phyloP scores from a whole-genome alignment of 2,329 filamentous ascomycete genomes.

The Cladosporium oxysporum region DNA sequence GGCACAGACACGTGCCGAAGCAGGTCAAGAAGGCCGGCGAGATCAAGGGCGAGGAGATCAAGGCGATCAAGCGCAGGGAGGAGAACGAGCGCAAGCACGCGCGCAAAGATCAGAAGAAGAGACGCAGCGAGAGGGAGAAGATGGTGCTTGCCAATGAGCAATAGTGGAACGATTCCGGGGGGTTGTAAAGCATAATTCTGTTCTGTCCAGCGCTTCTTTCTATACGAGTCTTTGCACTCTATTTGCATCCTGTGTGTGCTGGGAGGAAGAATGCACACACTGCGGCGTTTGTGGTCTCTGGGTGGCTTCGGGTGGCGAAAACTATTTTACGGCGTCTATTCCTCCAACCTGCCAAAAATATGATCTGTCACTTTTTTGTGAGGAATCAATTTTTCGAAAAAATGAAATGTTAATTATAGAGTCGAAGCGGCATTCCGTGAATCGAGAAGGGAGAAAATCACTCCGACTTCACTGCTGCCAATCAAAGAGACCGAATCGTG shows the following conservation, averaged over 20 bases:
- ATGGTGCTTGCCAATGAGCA: constrained; percentile 74
- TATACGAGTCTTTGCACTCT: constrained; percentile 1
- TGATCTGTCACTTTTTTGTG: not conserved
- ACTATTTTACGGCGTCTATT: not conserved
- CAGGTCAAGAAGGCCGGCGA: constrained; percentile 93
- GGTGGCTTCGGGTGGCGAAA: not conserved
- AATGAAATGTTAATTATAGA: not conserved
- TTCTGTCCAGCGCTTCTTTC: not conserved
- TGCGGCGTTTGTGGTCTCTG: constrained; percentile 12
- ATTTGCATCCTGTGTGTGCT: constrained; percentile 1
- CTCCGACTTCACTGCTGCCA: not conserved
- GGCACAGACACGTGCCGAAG: constrained; percentile 89
- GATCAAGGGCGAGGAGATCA: constrained; percentile 89
- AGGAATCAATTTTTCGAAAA: not conserved
- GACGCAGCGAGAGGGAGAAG: constrained; percentile 85
- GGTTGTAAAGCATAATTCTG: not conserved
- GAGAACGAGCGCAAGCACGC: constrained; percentile 94
- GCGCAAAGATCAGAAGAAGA: constrained; percentile 74
- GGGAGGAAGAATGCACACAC: not conserved
- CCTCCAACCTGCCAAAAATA: not conserved
- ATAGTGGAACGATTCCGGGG: constrained; percentile 35
- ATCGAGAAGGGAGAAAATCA: not conserved
- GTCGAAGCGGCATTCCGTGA: not conserved
- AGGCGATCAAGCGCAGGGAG: constrained; percentile 82
- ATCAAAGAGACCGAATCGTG: not conserved